A percentile compares a stretch with the other conserved stretches of the same genome.
phyloP scores from a whole-genome alignment of 2,329 filamentous ascomycete species.

The Colletotrichum sp. region DNA sequence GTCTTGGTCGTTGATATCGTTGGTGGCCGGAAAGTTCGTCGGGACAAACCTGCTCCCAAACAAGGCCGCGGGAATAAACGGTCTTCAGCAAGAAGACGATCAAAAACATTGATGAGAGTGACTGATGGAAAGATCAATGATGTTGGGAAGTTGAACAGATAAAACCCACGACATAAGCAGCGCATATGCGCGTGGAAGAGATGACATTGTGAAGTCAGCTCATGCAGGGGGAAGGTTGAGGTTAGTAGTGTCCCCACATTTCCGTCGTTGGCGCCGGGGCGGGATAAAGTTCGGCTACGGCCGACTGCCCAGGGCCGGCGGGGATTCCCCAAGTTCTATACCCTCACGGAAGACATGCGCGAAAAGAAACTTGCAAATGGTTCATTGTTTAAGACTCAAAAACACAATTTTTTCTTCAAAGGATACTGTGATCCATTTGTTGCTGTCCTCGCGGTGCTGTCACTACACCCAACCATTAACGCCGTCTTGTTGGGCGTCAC shows the following conservation, averaged over 20 bases:
- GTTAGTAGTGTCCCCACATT: not conserved
- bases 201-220: not conserved
- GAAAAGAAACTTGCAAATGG: not conserved
- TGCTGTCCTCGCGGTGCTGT: not conserved
- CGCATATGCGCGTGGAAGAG: not conserved
- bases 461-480: not conserved
- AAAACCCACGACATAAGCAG: not conserved
- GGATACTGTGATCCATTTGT: not conserved
- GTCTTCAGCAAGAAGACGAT: not conserved
- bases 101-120: not conserved
- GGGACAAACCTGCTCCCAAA: too few relatives aligned
- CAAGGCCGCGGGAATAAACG: too few relatives aligned
- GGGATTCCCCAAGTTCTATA: not conserved
- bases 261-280: not conserved
- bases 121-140: not conserved
- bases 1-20: fast-evolving
- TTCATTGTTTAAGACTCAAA: not conserved
- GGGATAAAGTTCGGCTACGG: not conserved
- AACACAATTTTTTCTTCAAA: not conserved
- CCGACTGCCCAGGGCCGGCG: not conserved
- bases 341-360: not conserved
- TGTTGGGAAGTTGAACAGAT: not conserved
- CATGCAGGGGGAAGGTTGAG: not conserved
- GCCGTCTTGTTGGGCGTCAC: not conserved
- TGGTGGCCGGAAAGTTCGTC: not conserved